Percentiles rank a stretch among this genome's conserved stretches.
These are phyloP conservation scores for Actinomortierella wolfii DNA, from an alignment of 371 early-diverging fungal species.

Conservation along the genomic window DNA sequence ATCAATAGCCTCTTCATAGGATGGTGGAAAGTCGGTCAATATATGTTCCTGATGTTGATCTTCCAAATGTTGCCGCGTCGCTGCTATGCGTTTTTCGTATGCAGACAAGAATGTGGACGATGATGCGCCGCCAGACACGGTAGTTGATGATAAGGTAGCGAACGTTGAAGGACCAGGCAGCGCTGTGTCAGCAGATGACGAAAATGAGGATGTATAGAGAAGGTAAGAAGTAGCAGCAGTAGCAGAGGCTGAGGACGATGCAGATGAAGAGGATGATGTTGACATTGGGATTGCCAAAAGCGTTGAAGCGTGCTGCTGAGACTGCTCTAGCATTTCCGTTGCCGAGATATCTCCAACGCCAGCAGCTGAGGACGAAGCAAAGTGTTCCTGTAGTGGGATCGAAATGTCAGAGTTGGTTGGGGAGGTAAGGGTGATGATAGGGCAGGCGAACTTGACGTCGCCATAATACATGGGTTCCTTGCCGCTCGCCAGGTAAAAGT, in stretches of 20 bases:
- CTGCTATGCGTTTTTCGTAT: no score
- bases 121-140: constrained; percentile 4
- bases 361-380: neutral
- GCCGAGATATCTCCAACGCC: constrained; percentile 2
- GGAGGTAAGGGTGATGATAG: constrained; percentile 35
- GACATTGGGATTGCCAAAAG: neutral
- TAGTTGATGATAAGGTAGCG: neutral
- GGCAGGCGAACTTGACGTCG: constrained; percentile 18
- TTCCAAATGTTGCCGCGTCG: no score
- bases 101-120: neutral
- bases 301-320: neutral
- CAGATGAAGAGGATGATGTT: neutral
- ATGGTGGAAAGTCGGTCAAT: constrained; percentile 28
- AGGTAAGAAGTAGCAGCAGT: constrained; percentile 3
- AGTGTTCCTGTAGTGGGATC: constrained; percentile 7
- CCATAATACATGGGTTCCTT: constrained; percentile 4
- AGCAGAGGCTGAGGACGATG: no score
- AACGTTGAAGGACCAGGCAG: no score
- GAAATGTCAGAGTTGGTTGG: constrained; percentile 33
- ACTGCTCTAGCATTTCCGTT: neutral
- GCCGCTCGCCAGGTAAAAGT: neutral
- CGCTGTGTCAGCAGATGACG: no score
- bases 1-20: constrained; percentile 36
- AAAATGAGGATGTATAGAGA: constrained; percentile 16
- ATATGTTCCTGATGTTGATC: neutral